A percentile compares a stretch with the other conserved stretches of the same genome.
Evolutionary conservation across 2,329 filamentous ascomycete genomes (phyloP).

Genomic region (Keithomyces neogunnii): DNA sequence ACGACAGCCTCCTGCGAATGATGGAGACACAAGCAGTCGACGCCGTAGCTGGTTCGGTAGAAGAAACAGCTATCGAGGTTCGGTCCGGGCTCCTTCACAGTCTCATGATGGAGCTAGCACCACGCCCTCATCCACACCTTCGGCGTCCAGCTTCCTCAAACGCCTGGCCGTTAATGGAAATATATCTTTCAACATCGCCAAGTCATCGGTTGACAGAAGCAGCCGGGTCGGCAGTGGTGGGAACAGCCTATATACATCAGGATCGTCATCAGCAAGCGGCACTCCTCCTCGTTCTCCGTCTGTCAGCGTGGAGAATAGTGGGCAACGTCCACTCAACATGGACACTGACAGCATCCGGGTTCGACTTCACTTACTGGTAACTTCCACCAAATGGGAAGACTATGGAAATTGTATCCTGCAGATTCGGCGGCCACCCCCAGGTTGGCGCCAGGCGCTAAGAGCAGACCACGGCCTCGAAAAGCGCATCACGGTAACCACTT

Average conservation of each 20-base stretch:
- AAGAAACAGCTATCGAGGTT: constrained; percentile 57
- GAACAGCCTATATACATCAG: constrained; percentile 54
- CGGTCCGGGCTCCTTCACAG: constrained; percentile 50
- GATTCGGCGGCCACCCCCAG: constrained; percentile 66
- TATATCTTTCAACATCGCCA: constrained; percentile 70
- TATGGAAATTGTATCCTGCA: constrained; percentile 77
- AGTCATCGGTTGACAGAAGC: constrained; percentile 61
- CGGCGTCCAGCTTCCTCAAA: constrained; percentile 73
- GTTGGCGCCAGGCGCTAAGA: constrained; percentile 48
- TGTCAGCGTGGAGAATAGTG: constrained; percentile 43
- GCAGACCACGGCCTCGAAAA: constrained; percentile 68
- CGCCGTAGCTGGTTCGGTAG: constrained; percentile 52
- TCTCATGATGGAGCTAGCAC: constrained; percentile 70
- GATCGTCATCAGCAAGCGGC: constrained; percentile 41
- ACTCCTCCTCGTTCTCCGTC: constrained; percentile 49
- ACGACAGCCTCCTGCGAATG: constrained; percentile 38
- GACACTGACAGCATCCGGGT: constrained; percentile 67
- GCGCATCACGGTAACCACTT: constrained; percentile 69
- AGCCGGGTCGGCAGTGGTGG: constrained; percentile 40
- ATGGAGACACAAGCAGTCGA: constrained; percentile 37
- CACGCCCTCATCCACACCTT: constrained; percentile 49
- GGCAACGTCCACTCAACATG: constrained; percentile 52
- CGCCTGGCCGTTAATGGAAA: constrained; percentile 64
- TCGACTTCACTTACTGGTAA: constrained; percentile 72
- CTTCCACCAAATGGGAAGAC: constrained; percentile 78